These are phyloP conservation scores for Epichloe amarillans DNA, from an alignment of 2,329 filamentous ascomycete genomes.

Conservation along the genomic window DNA sequence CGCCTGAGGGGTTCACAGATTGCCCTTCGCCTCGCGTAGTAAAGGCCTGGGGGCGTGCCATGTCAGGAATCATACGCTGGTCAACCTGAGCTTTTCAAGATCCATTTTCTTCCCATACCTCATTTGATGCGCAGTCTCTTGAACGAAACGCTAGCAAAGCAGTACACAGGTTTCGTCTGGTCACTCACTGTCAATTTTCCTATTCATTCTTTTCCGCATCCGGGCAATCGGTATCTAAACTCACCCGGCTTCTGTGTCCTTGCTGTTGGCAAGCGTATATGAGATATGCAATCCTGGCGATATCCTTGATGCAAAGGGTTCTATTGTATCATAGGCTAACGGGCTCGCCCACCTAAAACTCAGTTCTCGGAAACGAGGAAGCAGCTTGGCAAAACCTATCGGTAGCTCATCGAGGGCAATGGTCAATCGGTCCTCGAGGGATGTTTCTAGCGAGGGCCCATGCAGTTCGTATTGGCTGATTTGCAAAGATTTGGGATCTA, in stretches of 20 bases:
- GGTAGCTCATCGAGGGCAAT: constrained; percentile 63
- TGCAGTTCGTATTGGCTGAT: constrained; percentile 43
- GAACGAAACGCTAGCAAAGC: constrained; percentile 45
- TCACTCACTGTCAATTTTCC: not conserved
- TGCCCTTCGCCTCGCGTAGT: constrained; percentile 30
- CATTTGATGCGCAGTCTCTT: constrained; percentile 35
- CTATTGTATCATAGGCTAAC: constrained; percentile 39
- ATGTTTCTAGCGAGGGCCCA: constrained; percentile 45
- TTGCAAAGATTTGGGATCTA: constrained; percentile 50
- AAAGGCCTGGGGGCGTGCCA: constrained; percentile 38
- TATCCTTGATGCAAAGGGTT: constrained; percentile 61
- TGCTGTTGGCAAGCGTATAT: constrained; percentile 42
- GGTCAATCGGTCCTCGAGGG: constrained; percentile 72
- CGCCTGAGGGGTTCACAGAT: not conserved
- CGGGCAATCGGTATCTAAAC: not conserved
- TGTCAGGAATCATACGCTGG: not conserved
- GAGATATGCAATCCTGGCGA: constrained; percentile 74
- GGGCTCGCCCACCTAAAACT: constrained; percentile 69
- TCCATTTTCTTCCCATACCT: constrained; percentile 11
- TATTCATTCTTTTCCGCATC: not conserved
- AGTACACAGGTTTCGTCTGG: constrained; percentile 34
- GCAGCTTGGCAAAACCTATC: constrained; percentile 44
- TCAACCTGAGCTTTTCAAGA: not conserved
- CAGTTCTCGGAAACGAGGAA: constrained; percentile 55
- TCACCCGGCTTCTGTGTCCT: constrained; percentile 12